Conservation (phyloP, 2,329 filamentous ascomycete species). For the Aspergillus sp. region DNA sequence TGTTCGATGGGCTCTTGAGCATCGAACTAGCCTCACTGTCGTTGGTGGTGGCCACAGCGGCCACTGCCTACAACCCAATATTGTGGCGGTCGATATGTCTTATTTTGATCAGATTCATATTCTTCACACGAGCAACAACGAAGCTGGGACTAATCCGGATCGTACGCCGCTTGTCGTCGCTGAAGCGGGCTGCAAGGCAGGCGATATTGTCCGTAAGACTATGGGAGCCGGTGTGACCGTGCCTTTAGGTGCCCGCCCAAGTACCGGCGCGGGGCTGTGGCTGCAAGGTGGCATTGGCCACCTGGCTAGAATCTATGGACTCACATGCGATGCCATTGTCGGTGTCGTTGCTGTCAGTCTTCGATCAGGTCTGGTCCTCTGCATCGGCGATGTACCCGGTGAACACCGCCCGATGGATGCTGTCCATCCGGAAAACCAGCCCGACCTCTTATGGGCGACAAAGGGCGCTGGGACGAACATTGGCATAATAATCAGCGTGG, state of each 20-base stretch:
- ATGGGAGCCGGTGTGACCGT: constrained; percentile 54
- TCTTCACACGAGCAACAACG: no score
- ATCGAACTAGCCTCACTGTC: constrained; percentile 49
- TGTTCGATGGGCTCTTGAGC: constrained; percentile 52
- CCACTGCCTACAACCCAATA: constrained; percentile 55
- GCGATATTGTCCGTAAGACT: constrained; percentile 39
- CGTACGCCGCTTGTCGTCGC: constrained; percentile 47
- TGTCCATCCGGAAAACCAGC: constrained; percentile 14
- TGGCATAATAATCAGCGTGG: no score
- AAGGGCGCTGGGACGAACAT: no score
- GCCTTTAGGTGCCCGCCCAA: constrained; percentile 59
- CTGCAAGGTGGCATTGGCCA: constrained; percentile 66
- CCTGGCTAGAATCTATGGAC: constrained; percentile 55
- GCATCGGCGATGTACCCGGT: constrained; percentile 53
- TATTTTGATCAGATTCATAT: constrained; percentile 44
- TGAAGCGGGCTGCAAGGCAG: constrained; percentile 57
- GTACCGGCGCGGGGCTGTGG: constrained; percentile 63
- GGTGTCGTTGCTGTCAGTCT: constrained; percentile 60
- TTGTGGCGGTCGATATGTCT: constrained; percentile 60
- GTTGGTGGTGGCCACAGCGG: constrained; percentile 61
- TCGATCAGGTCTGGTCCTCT: constrained; percentile 48
- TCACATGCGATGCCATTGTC: constrained; percentile 61
- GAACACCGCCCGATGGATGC: constrained; percentile 44
- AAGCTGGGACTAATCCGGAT: constrained; percentile 5
- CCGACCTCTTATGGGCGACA: no score